Evolutionary conservation across 441 rosid genomes (phyloP).

Genomic region (Jatropha multifida): DNA sequence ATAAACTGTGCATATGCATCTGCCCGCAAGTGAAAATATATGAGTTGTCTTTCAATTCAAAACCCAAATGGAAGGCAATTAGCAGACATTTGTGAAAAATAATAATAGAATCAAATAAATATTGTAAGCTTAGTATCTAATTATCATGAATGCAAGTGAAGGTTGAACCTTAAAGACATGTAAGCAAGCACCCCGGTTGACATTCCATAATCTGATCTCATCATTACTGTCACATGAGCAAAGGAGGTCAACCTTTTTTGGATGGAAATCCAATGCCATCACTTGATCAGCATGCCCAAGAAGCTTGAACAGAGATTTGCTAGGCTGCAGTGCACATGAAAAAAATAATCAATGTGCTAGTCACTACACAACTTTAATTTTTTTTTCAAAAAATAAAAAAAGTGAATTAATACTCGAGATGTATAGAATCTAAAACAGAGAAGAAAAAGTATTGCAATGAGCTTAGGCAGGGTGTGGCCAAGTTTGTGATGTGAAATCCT

Average conservation of each 20-base stretch:
- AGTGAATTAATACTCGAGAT: neutral
- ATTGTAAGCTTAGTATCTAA: neutral
- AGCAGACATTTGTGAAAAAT: neutral
- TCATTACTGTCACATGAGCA: constrained; percentile 41
- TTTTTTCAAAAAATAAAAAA: too few species aligned
- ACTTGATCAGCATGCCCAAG: constrained; percentile 39
- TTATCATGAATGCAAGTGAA: neutral
- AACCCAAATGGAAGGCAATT: neutral
- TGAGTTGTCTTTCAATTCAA: neutral
- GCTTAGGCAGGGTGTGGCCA: neutral
- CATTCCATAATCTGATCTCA: constrained; percentile 45
- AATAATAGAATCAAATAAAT: constrained; percentile 8
- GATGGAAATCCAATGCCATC: constrained; percentile 46
- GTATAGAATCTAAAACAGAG: neutral
- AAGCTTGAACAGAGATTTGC: constrained; percentile 30
- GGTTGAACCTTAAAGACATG: constrained; percentile 34
- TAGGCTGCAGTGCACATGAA: constrained; percentile 27
- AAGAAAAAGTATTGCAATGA: neutral
- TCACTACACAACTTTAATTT: too few species aligned
- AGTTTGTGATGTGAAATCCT: neutral
- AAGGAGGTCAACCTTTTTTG: constrained; percentile 34
- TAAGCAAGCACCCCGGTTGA: constrained; percentile 26
- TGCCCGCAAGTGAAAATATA: neutral
- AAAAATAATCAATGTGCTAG: neutral
- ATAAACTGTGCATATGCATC: neutral